These are phyloP conservation scores for Ophiostoma angusticollis DNA, from an alignment of 2,329 filamentous ascomycete species.

Conservation along the genomic window DNA sequence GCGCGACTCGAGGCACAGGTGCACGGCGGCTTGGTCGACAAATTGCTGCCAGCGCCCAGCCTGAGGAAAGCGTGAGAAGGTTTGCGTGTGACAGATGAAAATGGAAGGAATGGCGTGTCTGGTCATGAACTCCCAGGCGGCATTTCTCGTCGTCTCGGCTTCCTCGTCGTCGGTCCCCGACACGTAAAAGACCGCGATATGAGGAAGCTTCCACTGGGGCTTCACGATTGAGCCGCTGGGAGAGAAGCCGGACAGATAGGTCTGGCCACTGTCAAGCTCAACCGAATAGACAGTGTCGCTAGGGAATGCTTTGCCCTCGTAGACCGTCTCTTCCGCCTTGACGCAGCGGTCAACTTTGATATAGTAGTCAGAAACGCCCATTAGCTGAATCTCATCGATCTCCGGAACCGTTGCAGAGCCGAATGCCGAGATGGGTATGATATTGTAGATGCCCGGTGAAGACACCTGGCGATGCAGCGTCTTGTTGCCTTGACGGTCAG, in stretches of 20 bases:
- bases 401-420: slow-evolving; percentile 29
- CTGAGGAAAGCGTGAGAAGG: slow-evolving; percentile 21
- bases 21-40: slow-evolving; percentile 30
- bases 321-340: slow-evolving; percentile 23
- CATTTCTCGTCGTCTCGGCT: slow-evolving; percentile 25
- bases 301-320: slow-evolving; percentile 15
- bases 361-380: slow-evolving; percentile 37
- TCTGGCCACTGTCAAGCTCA: slow-evolving; percentile 27
- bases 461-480: slow-evolving; percentile 2
- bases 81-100: slow-evolving; percentile 32
- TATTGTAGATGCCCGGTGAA: slow-evolving; percentile 29
- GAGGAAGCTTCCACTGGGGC: slow-evolving; percentile 33
- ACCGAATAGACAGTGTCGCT: slow-evolving; percentile 23
- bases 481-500: background rate
- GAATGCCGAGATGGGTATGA: slow-evolving; percentile 37
- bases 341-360: slow-evolving; percentile 38
- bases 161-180: slow-evolving; percentile 29
- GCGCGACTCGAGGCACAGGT: slow-evolving; percentile 33
- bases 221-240: slow-evolving; percentile 26
- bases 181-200: slow-evolving; percentile 37
- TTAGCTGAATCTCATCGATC: slow-evolving; percentile 33
- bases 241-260: slow-evolving; percentile 23
- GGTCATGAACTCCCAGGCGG: slow-evolving; percentile 34
- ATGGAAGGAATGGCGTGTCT: slow-evolving; percentile 34
- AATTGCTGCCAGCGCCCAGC: slow-evolving; percentile 23